phyloP scores from a whole-genome alignment of 192 early-diverging fungal genomes.

The Backusella australiensis region DNA sequence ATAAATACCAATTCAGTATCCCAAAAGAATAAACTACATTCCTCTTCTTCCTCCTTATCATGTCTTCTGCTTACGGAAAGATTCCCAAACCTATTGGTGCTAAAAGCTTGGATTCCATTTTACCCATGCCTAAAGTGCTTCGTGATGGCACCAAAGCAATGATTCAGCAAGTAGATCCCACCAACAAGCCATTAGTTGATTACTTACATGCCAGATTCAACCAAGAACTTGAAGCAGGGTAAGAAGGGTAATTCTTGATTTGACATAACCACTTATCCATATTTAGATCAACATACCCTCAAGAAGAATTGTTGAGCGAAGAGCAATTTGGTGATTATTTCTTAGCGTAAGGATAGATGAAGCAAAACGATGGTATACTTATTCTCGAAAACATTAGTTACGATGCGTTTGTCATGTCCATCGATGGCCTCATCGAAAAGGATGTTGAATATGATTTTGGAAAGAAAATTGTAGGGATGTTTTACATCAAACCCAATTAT shows the following conservation, averaged over 20 bases:
- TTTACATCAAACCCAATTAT: constrained; percentile 81
- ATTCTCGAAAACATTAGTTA: constrained; percentile 11
- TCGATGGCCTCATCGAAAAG: constrained; percentile 25
- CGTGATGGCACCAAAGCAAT: constrained; percentile 8
- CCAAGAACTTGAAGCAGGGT: constrained; percentile 58
- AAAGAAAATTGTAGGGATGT: constrained; percentile 56
- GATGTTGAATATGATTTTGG: constrained; percentile 39
- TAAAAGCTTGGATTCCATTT: background rate
- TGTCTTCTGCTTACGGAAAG: constrained; percentile 46
- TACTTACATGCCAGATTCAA: constrained; percentile 59
- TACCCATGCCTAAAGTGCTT: constrained; percentile 25
- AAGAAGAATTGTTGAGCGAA: constrained; percentile 45
- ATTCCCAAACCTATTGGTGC: constrained; percentile 24
- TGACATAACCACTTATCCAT: background rate
- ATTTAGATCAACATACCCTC: constrained; percentile 64
- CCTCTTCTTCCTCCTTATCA: constrained; percentile 7
- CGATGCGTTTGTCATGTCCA: constrained; percentile 52
- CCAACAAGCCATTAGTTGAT: constrained; percentile 27
- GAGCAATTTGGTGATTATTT: constrained; percentile 53
- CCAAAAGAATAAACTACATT: background rate
- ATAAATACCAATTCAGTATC: background rate
- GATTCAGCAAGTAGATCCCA: constrained; percentile 22
- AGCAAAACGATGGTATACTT: background rate
- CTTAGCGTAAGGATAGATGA: constrained; percentile 25
- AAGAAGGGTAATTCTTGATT: background rate